Evolutionary conservation across 345 rosid species (phyloP), one percentile per base, ranked within the genome.

Genomic region (Alliaria petiolata): DNA sequence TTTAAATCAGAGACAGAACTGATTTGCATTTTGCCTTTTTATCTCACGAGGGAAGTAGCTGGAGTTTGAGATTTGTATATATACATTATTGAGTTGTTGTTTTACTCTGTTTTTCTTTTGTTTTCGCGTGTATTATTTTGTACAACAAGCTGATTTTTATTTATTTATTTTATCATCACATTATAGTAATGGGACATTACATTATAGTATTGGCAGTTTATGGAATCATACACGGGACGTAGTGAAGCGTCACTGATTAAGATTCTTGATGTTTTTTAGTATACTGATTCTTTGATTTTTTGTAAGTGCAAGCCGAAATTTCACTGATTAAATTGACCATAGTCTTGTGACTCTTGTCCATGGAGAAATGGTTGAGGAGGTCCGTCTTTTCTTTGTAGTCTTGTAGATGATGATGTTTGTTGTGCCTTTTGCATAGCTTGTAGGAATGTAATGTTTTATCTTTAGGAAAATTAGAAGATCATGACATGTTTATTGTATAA

Each of bases 11-110:
- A 67, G 28, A 67, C 70, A 22, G 35, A 61, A 26, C 44, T 62
- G 30, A n/a, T 43, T 53, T 76, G 75, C 60, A 10, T 49, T 74
- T 65, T 73, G 36, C n/a, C 28, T 2, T 47, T 19, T 30, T 39
- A 46, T 34, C 45, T 17, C 12, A 42, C 9, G 62, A 62, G 52
- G 44, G 39, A 25, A 28, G 26, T 73, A 63, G 76, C 5, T 26
- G 46, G 52, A 53, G 17, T 63, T 62, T 33, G 38, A 52, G 63
- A 31, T 53, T 69, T 76, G 79, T 76, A 69, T 76, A 76, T 68
- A 75, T 11, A 54, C 40, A 54, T 62, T 51, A 67, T 50, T 45
- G 45, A 64, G 43, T 55, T 63, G 36, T 20, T 62, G 76, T 64
- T 54, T 40, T 44, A 54, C 70, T 72, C 31, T 64, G 31, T 51